Conservation (phyloP, 2,329 filamentous ascomycete genomes). For the Aureobasidium lini region DNA sequence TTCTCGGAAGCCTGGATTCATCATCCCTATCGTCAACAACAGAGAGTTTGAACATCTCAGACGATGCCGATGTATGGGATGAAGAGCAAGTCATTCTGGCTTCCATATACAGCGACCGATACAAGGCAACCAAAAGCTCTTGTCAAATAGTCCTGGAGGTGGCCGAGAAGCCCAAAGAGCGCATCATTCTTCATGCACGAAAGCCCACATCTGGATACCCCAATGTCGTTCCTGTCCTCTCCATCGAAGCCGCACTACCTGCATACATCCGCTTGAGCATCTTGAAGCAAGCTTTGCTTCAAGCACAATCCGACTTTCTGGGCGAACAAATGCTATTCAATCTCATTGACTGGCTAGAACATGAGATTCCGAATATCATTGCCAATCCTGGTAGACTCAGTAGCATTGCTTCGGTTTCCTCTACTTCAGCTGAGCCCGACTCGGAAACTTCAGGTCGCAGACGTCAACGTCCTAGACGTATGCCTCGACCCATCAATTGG, state of each 20-base stretch:
- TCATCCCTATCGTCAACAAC: neutral
- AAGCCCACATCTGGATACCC: constrained; percentile 67
- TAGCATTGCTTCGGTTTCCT: constrained; percentile 70
- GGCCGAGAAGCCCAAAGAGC: constrained; percentile 34
- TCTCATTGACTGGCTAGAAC: constrained; percentile 84
- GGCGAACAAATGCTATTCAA: constrained; percentile 91
- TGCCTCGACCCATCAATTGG: constrained; percentile 57
- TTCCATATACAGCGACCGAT: constrained; percentile 76
- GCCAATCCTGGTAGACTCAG: constrained; percentile 75
- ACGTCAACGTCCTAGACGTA: constrained; percentile 18
- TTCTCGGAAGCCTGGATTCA: constrained; percentile 39
- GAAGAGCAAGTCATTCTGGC: constrained; percentile 80
- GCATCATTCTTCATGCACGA: constrained; percentile 57
- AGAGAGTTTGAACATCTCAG: constrained; percentile 37
- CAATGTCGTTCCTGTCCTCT: constrained; percentile 56
- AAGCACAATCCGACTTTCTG: constrained; percentile 61
- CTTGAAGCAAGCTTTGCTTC: constrained; percentile 65
- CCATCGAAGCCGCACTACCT: constrained; percentile 62
- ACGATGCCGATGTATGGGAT: constrained; percentile 57
- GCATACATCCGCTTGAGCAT: constrained; percentile 91
- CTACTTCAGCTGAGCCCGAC: constrained; percentile 45
- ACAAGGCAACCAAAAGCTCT: constrained; percentile 42
- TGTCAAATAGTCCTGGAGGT: constrained; percentile 64
- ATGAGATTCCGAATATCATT: constrained; percentile 73
- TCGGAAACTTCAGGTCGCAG: constrained; percentile 14